phyloP scores from a whole-genome alignment of 331 rosid genomes.

The Saraca asoca region DNA sequence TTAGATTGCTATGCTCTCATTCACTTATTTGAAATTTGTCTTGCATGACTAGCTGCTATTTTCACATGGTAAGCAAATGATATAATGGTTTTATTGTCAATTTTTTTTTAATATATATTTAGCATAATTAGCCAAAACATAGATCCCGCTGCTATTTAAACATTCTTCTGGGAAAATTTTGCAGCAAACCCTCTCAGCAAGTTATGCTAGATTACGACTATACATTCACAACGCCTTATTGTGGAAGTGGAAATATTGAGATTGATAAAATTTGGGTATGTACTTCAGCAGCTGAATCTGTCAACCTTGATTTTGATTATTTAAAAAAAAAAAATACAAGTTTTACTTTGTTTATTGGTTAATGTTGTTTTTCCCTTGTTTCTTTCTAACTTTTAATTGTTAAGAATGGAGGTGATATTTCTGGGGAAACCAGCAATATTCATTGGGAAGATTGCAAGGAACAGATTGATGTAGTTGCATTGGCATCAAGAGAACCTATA shows the following conservation, averaged over 20 bases:
- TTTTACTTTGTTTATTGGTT: neutral
- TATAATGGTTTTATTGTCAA: neutral
- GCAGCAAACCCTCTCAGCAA: slow-evolving; percentile 90
- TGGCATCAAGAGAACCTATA: slow-evolving; percentile 88
- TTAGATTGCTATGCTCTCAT: no score
- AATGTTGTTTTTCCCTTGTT: slow-evolving; percentile 17
- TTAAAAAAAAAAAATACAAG: neutral
- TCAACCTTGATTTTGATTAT: slow-evolving; percentile 6
- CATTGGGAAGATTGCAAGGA: slow-evolving; percentile 83
- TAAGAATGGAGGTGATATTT: slow-evolving; percentile 44
- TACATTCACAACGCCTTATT: slow-evolving; percentile 89
- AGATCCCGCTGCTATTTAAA: slow-evolving; percentile 36
- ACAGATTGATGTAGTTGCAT: slow-evolving; percentile 70
- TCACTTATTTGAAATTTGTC: no score
- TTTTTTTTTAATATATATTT: no score
- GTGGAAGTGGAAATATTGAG: slow-evolving; percentile 75
- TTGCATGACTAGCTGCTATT: no score
- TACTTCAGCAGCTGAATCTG: slow-evolving; percentile 24
- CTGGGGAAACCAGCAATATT: slow-evolving; percentile 53
- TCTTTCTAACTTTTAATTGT: slow-evolving; percentile 24
- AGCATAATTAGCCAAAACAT: slow-evolving; percentile 16
- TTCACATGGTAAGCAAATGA: no score
- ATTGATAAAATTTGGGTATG: slow-evolving; percentile 56
- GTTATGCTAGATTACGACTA: slow-evolving; percentile 92
- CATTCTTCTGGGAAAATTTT: slow-evolving; percentile 39